Evolutionary conservation across 2,329 filamentous ascomycete genomes (phyloP).

Genomic region (Epichloe gansuensis): DNA sequence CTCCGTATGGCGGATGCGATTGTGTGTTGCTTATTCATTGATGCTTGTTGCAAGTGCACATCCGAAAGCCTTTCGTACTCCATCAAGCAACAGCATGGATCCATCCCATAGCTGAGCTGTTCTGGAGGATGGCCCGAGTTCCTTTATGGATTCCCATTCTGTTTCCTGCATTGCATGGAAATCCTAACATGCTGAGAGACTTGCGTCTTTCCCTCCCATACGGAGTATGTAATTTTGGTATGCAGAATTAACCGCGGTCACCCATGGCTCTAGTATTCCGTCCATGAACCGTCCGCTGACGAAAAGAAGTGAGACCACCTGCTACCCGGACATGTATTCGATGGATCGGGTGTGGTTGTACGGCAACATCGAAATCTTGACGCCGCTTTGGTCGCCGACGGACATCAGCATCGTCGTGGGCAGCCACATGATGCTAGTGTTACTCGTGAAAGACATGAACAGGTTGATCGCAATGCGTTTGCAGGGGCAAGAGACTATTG

Average conservation of each 20-base stretch:
- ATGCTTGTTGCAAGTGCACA: not conserved
- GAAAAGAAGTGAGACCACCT: not conserved
- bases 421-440: slow-evolving; percentile 2
- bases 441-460: not conserved
- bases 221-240: too few species aligned
- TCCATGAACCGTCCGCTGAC: not conserved
- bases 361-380: not conserved
- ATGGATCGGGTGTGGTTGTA: slow-evolving; percentile 2
- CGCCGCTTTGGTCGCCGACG: slow-evolving; percentile 1
- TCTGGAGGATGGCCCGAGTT: not conserved
- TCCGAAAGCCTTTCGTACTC: not conserved
- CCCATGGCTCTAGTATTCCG: not conserved
- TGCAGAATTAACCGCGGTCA: not conserved
- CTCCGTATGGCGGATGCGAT: not conserved
- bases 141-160: not conserved
- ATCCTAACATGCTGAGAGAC: not conserved
- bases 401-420: slow-evolving; percentile 3
- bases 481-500: not conserved
- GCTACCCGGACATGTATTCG: not conserved
- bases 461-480: not conserved
- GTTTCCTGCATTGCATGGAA: not conserved
- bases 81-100: not conserved
- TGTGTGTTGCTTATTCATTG: not conserved
- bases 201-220: not conserved
- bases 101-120: not conserved